Conservation (phyloP, 306 rosid genomes). For the Vigna nakashimae region DNA sequence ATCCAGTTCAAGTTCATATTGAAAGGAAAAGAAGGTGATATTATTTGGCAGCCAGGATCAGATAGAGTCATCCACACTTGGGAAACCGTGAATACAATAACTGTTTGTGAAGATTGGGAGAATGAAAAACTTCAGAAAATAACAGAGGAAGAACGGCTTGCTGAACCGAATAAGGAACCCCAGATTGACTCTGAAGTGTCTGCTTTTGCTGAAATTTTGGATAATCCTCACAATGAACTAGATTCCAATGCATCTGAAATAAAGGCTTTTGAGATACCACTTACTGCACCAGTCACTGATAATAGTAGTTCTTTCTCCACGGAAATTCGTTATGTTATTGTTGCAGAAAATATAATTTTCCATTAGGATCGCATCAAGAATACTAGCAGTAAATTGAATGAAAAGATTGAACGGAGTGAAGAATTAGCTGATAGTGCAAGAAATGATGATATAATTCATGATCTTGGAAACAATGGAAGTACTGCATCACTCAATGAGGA, state of each 20-base stretch:
- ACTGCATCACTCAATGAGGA: slow-evolving; percentile 41
- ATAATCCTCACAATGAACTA: slow-evolving; percentile 42
- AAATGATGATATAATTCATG: background rate
- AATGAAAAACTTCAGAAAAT: slow-evolving; percentile 68
- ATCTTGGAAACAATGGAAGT: slow-evolving; percentile 47
- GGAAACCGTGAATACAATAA: slow-evolving; percentile 65
- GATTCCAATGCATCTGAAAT: slow-evolving; percentile 8
- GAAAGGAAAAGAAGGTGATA: slow-evolving; percentile 52
- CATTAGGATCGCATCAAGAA: slow-evolving; percentile 32
- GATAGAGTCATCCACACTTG: slow-evolving; percentile 69
- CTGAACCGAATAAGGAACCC: slow-evolving; percentile 40
- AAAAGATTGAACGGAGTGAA: slow-evolving; percentile 38
- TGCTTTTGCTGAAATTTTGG: slow-evolving; percentile 44
- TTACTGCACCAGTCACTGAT: slow-evolving; percentile 41
- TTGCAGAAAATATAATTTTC: slow-evolving; percentile 51
- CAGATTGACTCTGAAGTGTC: slow-evolving; percentile 37
- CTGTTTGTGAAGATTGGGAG: slow-evolving; percentile 83
- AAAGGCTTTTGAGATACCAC: slow-evolving; percentile 22
- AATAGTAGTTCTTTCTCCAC: slow-evolving; percentile 27
- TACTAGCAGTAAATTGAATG: slow-evolving; percentile 7
- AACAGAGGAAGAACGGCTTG: slow-evolving; percentile 59
- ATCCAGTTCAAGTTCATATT: slow-evolving; percentile 84
- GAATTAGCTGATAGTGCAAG: slow-evolving; percentile 32
- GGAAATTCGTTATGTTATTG: slow-evolving; percentile 49
- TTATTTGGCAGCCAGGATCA: slow-evolving; percentile 83